Base-by-base conservation (phyloP, 225 moss, liverwort and hornwort genomes). In the Asterella californica region DNA sequence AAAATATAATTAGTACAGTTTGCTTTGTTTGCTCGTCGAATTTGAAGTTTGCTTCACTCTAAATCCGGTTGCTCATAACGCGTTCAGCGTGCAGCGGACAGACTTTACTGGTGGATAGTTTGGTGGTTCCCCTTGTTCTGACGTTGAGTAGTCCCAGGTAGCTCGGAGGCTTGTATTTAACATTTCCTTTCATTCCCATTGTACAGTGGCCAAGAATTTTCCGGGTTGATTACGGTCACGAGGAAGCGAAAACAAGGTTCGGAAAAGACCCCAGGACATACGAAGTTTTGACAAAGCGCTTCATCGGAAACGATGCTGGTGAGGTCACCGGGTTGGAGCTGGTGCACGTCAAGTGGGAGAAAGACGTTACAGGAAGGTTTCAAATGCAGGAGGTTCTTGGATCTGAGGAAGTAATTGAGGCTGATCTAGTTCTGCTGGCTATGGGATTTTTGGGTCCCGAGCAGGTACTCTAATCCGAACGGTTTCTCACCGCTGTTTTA, bases 401-500 rank as follows among this genome's bases (percentile, higher is more conserved):
- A 32, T 84, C 90, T n/a, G 94, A 91, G 76, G 82, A 90, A 82
- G 53, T 89, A n/a, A 81, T 94, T 15, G 82, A 94, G 62, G 86
- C 89, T 14, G 94, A 94, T 76, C 88, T 94, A 34, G 87, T 84
- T 42, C 84, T 94, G 25, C 84, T 94, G 68, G 94, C 94, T 50
- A 84, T 94, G 81, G 94, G 92, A 52, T 94, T 94, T 75, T 85
- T 94, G 37, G 92, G 94, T 76, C 94, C 94, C 81, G 92, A 94
- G 80, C 92, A 92, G 84, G 94, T 94, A 85, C 27, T 88, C 82
- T 0, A 11, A n/a, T 10, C 18, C 11, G 15, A 57, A 67, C 18
- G n/a, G 21, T 47, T 53, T 27, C 57, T 57, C 25, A 14, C 11
- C 27, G 10, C 25, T 10, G 24, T n/a, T 62, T 10, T 24, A 62